These are phyloP conservation scores for Coemansia sp. DNA, from an alignment of 192 early-diverging fungal species.

Conservation along the genomic window DNA sequence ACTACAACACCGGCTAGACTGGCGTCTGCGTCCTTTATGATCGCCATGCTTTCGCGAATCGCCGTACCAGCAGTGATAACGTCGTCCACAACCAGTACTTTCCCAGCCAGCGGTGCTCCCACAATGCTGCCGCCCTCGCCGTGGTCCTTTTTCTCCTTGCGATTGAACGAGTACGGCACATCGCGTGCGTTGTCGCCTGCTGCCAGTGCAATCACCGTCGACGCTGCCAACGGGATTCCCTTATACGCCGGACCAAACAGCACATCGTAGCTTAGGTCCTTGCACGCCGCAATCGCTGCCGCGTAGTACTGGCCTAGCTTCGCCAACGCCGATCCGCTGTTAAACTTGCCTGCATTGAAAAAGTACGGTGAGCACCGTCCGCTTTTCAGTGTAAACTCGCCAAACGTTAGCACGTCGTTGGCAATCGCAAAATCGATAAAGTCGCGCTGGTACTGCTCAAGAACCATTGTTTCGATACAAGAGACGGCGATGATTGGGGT, in stretches of 20 bases:
- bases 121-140: constrained; percentile 97
- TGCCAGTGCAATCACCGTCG: constrained; percentile 77
- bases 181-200: constrained; percentile 48
- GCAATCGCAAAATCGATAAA: constrained; percentile 91
- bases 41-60: constrained; percentile 85
- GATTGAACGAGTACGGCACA: constrained; percentile 91
- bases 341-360: constrained; percentile 96
- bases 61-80: constrained; percentile 99
- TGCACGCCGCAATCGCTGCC: constrained; percentile 68
- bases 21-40: constrained; percentile 76
- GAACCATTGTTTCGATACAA: constrained; percentile 21
- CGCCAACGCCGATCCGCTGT: constrained; percentile 80
- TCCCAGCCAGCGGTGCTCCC: constrained; percentile 75
- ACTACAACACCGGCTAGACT: constrained; percentile 82
- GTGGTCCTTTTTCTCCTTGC: constrained; percentile 99
- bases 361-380: constrained; percentile 97
- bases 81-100: constrained; percentile 90
- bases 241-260: constrained; percentile 99
- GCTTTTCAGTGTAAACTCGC: constrained; percentile 90
- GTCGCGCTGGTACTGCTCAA: constrained; percentile 77
- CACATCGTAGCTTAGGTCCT: constrained; percentile 73
- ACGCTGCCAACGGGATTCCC: constrained; percentile 89
- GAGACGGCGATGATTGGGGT: not conserved
- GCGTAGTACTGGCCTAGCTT: constrained; percentile 90
- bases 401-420: constrained; percentile 86